Evolutionary conservation across 345 rosid species (phyloP).

Genomic region (Brassica rapa): DNA sequence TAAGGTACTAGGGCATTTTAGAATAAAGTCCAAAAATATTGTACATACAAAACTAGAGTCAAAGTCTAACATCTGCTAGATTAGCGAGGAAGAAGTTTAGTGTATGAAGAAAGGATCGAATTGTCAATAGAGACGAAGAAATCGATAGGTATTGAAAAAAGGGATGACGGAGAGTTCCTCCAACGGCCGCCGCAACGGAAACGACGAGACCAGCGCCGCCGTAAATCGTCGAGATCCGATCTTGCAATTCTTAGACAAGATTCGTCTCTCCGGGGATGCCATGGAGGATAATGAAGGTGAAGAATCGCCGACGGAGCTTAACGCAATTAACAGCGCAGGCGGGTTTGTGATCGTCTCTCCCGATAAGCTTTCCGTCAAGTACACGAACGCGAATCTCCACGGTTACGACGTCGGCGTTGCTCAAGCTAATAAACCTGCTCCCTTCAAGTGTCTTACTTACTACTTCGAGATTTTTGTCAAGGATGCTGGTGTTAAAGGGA

Average conservation of each 20-base stretch:
- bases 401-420: constrained; percentile 89
- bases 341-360: constrained; percentile 79
- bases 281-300: constrained; percentile 60
- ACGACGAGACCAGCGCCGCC: constrained; percentile 19
- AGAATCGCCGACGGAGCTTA: constrained; percentile 79
- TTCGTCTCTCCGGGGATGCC: constrained; percentile 39
- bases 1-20: too few relatives aligned
- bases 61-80: background rate
- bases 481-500: constrained; percentile 74
- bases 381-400: constrained; percentile 59
- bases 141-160: background rate
- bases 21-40: too few relatives aligned
- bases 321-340: constrained; percentile 82
- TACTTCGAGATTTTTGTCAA: constrained; percentile 90
- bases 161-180: constrained; percentile 26
- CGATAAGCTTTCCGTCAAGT: constrained; percentile 80
- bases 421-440: constrained; percentile 84
- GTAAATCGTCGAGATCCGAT: constrained; percentile 48
- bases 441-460: constrained; percentile 67
- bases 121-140: background rate
- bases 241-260: constrained; percentile 54
- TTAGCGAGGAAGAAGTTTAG: background rate
- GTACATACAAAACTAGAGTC: too few relatives aligned
- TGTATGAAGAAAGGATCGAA: background rate
- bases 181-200: constrained; percentile 29